These are phyloP conservation scores for Arthrobotrys pseudoclavata DNA, from an alignment of 2,329 filamentous ascomycete species.

Conservation along the genomic window DNA sequence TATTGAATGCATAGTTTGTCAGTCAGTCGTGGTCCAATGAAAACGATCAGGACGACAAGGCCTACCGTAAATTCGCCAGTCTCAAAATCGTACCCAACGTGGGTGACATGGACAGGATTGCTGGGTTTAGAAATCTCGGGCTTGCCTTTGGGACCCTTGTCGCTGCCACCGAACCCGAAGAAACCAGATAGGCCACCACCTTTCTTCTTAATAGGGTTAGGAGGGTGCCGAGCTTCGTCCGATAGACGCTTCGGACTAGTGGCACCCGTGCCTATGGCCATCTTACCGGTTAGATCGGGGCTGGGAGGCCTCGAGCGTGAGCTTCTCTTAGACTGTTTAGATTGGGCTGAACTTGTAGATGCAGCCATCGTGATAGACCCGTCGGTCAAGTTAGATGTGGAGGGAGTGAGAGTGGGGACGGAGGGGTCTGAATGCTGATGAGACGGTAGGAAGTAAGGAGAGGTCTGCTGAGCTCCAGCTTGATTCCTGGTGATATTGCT, in stretches of 20 bases:
- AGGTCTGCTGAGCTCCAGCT: slow-evolving; percentile 28
- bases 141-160: slow-evolving; percentile 83
- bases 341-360: slow-evolving; percentile 23
- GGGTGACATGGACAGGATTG: slow-evolving; percentile 97
- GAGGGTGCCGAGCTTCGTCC: slow-evolving; percentile 78
- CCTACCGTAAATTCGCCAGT: slow-evolving; percentile 95
- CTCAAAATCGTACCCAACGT: slow-evolving; percentile 95
- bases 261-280: slow-evolving; percentile 65
- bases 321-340: slow-evolving; percentile 44
- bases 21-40: slow-evolving; percentile 37
- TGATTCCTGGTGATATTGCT: slow-evolving; percentile 39
- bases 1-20: slow-evolving; percentile 35
- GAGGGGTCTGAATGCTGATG: slow-evolving; percentile 51
- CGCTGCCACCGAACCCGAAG: slow-evolving; percentile 77
- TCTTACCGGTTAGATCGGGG: slow-evolving; percentile 58
- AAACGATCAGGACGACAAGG: slow-evolving; percentile 10
- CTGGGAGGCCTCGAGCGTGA: slow-evolving; percentile 56
- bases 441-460: slow-evolving; percentile 41
- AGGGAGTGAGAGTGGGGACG: slow-evolving; percentile 38
- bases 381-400: slow-evolving; percentile 34
- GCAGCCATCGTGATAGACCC: slow-evolving; percentile 47
- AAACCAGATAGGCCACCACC: slow-evolving; percentile 91
- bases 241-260: slow-evolving; percentile 80
- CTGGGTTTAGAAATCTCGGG: slow-evolving; percentile 97
- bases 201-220: slow-evolving; percentile 76